These are phyloP conservation scores for Eucommia ulmoides DNA, from an alignment of 257 asterid genomes.

Conservation along the genomic window DNA sequence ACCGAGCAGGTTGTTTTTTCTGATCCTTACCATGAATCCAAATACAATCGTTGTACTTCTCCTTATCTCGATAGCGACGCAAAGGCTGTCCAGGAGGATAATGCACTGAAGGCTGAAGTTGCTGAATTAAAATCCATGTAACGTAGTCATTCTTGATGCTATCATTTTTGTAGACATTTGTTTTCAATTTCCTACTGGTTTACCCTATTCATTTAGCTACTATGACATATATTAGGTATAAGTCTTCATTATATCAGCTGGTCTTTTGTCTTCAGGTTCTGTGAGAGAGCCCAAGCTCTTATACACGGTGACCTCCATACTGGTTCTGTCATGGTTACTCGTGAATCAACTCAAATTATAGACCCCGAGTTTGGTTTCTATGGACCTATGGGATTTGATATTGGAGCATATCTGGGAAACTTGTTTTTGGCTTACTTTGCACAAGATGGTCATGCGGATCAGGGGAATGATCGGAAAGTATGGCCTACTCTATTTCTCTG, in stretches of 20 bases:
- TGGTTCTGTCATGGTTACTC: slow-evolving; percentile 85
- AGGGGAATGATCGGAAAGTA: slow-evolving; percentile 64
- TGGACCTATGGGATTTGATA: slow-evolving; percentile 88
- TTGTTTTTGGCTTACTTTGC: slow-evolving; percentile 78
- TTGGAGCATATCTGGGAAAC: slow-evolving; percentile 93
- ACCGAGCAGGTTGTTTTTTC: slow-evolving; percentile 94
- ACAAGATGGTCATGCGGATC: slow-evolving; percentile 81
- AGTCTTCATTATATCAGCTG: slow-evolving; percentile 13
- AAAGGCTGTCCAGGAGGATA: slow-evolving; percentile 63
- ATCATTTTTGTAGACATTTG: slow-evolving; percentile 3
- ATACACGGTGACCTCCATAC: slow-evolving; percentile 95
- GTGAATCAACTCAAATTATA: slow-evolving; percentile 74
- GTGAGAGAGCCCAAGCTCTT: slow-evolving; percentile 96
- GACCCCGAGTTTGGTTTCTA: slow-evolving; percentile 94
- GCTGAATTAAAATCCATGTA: slow-evolving; percentile 90
- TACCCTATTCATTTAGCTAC: slow-evolving; percentile 1
- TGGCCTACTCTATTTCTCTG: slow-evolving; percentile 5
- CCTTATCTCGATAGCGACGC: slow-evolving; percentile 91
- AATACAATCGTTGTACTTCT: slow-evolving; percentile 69
- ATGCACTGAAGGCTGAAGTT: slow-evolving; percentile 71
- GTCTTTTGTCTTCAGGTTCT: slow-evolving; percentile 47
- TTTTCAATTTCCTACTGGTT: too few relatives aligned
- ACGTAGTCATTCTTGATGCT: slow-evolving; percentile 1
- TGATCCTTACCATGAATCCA: slow-evolving; percentile 84
- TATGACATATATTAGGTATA: background rate